Evolutionary conservation across 139 green algal genomes (phyloP).

Genomic region (Coccomyxa sp.): DNA sequence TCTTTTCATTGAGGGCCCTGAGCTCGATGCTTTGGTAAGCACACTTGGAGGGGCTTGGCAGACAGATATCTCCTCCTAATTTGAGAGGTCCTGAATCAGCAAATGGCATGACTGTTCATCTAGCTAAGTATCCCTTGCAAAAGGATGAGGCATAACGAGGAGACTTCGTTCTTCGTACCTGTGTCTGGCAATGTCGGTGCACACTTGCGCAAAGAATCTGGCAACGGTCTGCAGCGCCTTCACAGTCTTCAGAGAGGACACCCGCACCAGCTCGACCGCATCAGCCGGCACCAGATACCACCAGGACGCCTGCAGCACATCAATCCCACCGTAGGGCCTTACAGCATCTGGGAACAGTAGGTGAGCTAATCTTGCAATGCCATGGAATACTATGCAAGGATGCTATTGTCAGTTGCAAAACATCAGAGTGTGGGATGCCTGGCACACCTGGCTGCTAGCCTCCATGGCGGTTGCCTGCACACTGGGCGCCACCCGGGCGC

Average conservation of each 20-base stretch:
- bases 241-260: conserved; percentile 22
- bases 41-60: too few relatives aligned
- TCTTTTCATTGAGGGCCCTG: too few relatives aligned
- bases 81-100: too few relatives aligned
- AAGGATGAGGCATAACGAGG: too few relatives aligned
- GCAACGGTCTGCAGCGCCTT: conserved; percentile 21
- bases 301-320: conserved; percentile 25
- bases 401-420: not conserved
- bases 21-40: too few relatives aligned
- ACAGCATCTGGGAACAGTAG: not conserved
- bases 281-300: conserved; percentile 25
- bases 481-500: too few relatives aligned
- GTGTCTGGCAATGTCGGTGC: conserved; percentile 6
- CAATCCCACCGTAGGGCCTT: not conserved
- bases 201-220: conserved; percentile 23
- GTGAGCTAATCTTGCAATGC: not conserved
- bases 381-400: not conserved
- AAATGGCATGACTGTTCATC: too few relatives aligned
- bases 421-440: not conserved
- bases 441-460: not conserved
- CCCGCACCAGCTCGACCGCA: conserved; percentile 24
- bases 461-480: not conserved
- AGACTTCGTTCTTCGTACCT: too few relatives aligned
- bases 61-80: too few relatives aligned
- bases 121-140: too few relatives aligned